Percentiles rank a stretch among this genome's conserved stretches.
These are phyloP conservation scores for Wolfiporia cocos DNA, from an alignment of 1,284 basidiomycete species.

Conservation along the genomic window DNA sequence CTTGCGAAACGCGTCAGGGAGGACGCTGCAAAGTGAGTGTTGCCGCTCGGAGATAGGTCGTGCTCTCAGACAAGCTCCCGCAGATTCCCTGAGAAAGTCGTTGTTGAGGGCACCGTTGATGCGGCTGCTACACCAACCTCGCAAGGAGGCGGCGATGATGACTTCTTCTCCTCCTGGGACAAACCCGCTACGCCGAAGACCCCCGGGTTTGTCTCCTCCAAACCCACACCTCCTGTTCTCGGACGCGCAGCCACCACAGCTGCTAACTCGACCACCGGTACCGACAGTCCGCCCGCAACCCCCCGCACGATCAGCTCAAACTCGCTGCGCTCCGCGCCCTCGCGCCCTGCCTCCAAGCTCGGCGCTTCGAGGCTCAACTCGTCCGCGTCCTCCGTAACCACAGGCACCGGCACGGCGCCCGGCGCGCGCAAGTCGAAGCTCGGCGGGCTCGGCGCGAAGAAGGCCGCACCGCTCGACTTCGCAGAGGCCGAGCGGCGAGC, in stretches of 20 bases:
- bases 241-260: conserved; percentile 40
- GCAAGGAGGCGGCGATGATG: conserved; percentile 59
- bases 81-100: conserved; percentile 73
- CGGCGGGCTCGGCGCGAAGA: conserved; percentile 84
- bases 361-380: conserved; percentile 54
- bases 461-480: conserved; percentile 80
- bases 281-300: conserved; percentile 30
- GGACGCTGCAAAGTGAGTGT: conserved; percentile 62
- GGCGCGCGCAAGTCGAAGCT: conserved; percentile 62
- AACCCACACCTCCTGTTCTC: conserved; percentile 50
- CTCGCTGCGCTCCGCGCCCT: conserved; percentile 40
- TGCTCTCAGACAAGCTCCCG: not conserved
- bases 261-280: conserved; percentile 20
- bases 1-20: conserved; percentile 78
- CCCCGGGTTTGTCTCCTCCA: conserved; percentile 38
- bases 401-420: conserved; percentile 25
- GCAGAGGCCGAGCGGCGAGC: conserved; percentile 89
- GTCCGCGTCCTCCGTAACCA: conserved; percentile 28
- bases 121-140: conserved; percentile 29
- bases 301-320: conserved; percentile 66
- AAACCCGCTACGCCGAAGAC: conserved; percentile 63
- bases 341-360: conserved; percentile 35
- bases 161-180: conserved; percentile 97
- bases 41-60: not conserved
- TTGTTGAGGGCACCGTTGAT: conserved; percentile 71